Evolutionary conservation across 768 basidiomycete genomes (phyloP).

Genomic region (Cantharellus anzutake): DNA sequence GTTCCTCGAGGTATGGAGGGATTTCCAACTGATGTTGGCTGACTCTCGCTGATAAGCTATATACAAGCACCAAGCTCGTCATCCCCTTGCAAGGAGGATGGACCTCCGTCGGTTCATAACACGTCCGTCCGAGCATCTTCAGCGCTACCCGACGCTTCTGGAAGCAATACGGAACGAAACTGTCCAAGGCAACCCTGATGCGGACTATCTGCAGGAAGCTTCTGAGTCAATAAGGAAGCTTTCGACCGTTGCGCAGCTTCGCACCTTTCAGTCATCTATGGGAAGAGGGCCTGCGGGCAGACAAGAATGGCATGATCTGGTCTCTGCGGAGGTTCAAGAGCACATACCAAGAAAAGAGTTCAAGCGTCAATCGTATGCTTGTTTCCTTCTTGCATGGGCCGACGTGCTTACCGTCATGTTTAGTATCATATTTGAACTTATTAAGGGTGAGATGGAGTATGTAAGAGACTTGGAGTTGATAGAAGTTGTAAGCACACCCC

Average conservation of each 20-base stretch:
- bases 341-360: conserved; percentile 50
- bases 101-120: conserved; percentile 67
- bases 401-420: neutral
- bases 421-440: conserved; percentile 61
- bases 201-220: conserved; percentile 66
- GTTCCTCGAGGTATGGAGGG: conserved; percentile 54
- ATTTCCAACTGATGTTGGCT: neutral
- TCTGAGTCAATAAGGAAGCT: conserved; percentile 68
- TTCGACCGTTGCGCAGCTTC: conserved; percentile 60
- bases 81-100: conserved; percentile 36
- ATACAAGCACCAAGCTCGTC: conserved; percentile 23
- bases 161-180: conserved; percentile 80
- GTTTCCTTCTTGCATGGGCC: neutral
- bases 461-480: conserved; percentile 83
- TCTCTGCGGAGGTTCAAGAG: conserved; percentile 43
- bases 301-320: conserved; percentile 83
- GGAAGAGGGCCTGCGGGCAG: conserved; percentile 60
- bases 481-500: conserved; percentile 32
- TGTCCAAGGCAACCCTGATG: conserved; percentile 58
- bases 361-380: conserved; percentile 57
- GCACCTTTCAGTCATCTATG: conserved; percentile 84
- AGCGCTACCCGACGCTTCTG: conserved; percentile 66
- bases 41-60: neutral
- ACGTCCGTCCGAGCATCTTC: conserved; percentile 62
- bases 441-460: conserved; percentile 91